phyloP scores from a whole-genome alignment of 768 basidiomycete species.

The Russula sp. region DNA sequence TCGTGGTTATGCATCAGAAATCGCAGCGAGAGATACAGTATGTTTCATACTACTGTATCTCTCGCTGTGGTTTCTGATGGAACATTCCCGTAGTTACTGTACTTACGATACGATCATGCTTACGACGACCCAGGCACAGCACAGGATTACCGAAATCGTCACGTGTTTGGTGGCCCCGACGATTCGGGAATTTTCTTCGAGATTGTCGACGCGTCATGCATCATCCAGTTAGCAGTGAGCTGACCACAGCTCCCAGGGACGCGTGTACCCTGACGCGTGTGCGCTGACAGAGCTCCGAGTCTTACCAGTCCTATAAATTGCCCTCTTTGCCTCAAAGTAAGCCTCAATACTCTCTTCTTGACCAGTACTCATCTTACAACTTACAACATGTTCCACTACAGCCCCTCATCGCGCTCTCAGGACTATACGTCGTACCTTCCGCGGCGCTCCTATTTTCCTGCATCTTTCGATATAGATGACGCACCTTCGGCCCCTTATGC shows the following conservation, averaged over 20 bases:
- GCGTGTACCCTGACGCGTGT: slow-evolving; percentile 25
- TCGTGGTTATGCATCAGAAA: too few relatives aligned
- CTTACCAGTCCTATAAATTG: slow-evolving; percentile 13
- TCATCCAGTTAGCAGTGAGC: too few relatives aligned
- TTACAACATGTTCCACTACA: slow-evolving; percentile 21
- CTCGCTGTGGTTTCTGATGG: too few relatives aligned
- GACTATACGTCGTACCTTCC: slow-evolving; percentile 1
- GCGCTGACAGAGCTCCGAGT: slow-evolving; percentile 23
- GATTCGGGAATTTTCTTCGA: slow-evolving; percentile 7
- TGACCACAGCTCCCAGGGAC: background rate
- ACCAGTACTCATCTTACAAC: background rate
- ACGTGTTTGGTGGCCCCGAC: background rate
- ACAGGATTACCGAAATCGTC: too few relatives aligned
- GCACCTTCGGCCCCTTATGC: background rate
- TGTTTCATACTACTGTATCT: too few relatives aligned
- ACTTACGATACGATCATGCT: too few relatives aligned
- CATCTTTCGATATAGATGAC: slow-evolving; percentile 1
- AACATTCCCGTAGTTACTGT: too few relatives aligned
- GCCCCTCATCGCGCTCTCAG: background rate
- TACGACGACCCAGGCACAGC: too few relatives aligned
- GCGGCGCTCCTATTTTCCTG: background rate
- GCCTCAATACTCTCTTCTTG: background rate
- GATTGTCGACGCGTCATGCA: background rate
- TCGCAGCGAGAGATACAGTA: too few relatives aligned
- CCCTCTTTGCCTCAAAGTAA: background rate